Evolutionary conservation across 129 eudicot species (phyloP).

Genomic region (Flaveria robusta): DNA sequence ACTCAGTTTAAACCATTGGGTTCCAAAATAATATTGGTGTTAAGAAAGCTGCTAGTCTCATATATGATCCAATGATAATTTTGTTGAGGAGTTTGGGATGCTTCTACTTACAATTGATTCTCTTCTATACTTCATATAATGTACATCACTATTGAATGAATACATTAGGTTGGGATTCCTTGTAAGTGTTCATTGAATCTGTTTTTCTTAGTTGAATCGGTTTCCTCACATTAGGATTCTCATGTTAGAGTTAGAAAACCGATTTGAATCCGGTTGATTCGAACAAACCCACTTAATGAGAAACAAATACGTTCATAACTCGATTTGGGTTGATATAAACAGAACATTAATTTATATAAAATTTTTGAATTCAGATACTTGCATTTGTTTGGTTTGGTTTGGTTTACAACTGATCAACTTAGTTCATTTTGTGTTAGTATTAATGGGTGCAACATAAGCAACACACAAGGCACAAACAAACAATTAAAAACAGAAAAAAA

Average conservation of each 20-base stretch:
- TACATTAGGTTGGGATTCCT: neutral
- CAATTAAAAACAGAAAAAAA: no score
- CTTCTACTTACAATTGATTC: neutral
- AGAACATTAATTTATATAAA: no score
- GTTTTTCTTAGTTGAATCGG: neutral
- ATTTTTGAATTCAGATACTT: no score
- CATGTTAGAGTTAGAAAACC: neutral
- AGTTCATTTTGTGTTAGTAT: no score
- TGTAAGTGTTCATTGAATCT: neutral
- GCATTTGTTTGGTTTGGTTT: no score
- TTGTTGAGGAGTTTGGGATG: neutral
- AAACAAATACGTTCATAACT: neutral
- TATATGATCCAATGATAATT: neutral
- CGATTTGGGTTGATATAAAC: no score
- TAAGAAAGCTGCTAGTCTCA: conserved; percentile 11
- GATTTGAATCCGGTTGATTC: neutral
- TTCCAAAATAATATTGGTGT: conserved; percentile 8
- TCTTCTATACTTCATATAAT: neutral
- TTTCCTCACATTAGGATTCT: neutral
- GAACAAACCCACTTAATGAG: neutral
- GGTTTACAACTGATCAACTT: no score
- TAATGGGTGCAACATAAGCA: no score
- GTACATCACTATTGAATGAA: neutral
- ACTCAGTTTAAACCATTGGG: conserved; percentile 7
- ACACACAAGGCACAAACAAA: no score